phyloP scores from a whole-genome alignment of 108 stramenopile genomes.

The Aurantiochytrium sp. region DNA sequence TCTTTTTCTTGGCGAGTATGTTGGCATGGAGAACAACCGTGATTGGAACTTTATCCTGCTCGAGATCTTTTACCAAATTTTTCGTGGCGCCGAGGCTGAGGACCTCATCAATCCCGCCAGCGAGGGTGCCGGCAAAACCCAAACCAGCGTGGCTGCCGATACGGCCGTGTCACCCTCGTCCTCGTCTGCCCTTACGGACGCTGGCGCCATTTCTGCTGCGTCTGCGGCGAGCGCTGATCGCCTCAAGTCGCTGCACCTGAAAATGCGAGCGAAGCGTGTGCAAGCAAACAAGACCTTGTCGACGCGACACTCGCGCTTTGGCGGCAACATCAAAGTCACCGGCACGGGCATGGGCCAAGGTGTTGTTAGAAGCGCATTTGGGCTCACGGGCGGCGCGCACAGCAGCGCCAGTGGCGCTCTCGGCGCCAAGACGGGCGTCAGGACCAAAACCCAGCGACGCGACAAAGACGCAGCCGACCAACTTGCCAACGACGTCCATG shows the following conservation, averaged over 20 bases:
- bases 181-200: too few relatives aligned
- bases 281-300: neutral
- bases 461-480: neutral
- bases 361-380: neutral
- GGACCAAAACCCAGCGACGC: neutral
- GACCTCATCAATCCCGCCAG: neutral
- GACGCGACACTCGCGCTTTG: neutral
- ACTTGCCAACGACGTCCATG: neutral
- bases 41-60: neutral
- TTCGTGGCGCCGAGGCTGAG: neutral
- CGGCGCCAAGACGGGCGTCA: neutral
- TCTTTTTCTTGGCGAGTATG: neutral
- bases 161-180: neutral
- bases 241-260: neutral
- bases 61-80: conserved; percentile 17
- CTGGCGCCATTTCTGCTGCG: neutral
- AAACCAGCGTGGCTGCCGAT: neutral
- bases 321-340: neutral
- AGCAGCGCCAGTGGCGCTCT: neutral
- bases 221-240: neutral
- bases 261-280: neutral
- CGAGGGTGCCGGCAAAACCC: neutral
- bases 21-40: neutral
- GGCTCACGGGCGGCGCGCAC: neutral
- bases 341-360: neutral